Evolutionary conservation across 2,329 filamentous ascomycete genomes (phyloP).

Genomic region (Fusarium protoensiforme): DNA sequence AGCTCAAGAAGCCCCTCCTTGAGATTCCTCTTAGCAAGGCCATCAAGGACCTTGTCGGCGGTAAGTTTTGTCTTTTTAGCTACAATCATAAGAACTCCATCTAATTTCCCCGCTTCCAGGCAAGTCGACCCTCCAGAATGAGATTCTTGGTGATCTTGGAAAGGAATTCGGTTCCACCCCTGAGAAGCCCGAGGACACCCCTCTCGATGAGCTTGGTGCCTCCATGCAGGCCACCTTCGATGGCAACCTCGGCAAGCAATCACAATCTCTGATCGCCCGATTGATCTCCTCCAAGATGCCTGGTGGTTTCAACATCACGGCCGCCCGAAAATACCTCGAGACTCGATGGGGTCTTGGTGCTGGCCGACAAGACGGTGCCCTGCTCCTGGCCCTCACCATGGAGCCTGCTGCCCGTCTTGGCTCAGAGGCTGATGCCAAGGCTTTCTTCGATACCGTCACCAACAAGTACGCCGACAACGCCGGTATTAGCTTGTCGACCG

Average conservation of each 20-base stretch:
- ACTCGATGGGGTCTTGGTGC: slow-evolving; percentile 88
- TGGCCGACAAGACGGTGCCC: slow-evolving; percentile 90
- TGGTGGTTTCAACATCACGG: slow-evolving; percentile 98
- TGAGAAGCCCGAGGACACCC: slow-evolving; percentile 98
- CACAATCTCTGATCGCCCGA: slow-evolving; percentile 89
- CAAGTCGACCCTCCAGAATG: slow-evolving; percentile 98
- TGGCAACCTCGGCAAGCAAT: slow-evolving; percentile 97
- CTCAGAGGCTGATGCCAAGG: slow-evolving; percentile 90
- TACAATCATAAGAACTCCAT: not conserved
- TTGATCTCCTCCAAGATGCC: slow-evolving; percentile 99
- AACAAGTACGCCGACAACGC: slow-evolving; percentile 89
- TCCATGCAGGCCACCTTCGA: slow-evolving; percentile 99
- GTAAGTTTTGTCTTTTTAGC: slow-evolving; percentile 64
- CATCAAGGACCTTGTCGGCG: slow-evolving; percentile 98
- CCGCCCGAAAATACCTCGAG: slow-evolving; percentile 94
- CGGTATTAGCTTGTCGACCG: slow-evolving; percentile 84
- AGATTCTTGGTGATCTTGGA: slow-evolving; percentile 96
- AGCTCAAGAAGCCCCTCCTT: slow-evolving; percentile 91
- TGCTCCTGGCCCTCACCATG: slow-evolving; percentile 90
- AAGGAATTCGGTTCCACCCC: slow-evolving; percentile 99
- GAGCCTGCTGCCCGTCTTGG: slow-evolving; percentile 90
- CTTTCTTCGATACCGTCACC: slow-evolving; percentile 86
- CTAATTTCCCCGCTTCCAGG: slow-evolving; percentile 62
- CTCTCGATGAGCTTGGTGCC: slow-evolving; percentile 92
- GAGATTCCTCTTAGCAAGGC: slow-evolving; percentile 96